Evolutionary conservation across 1,284 basidiomycete genomes (phyloP), one percentile per base, ranked within the genome.

Genomic region (Cyathus olla): DNA sequence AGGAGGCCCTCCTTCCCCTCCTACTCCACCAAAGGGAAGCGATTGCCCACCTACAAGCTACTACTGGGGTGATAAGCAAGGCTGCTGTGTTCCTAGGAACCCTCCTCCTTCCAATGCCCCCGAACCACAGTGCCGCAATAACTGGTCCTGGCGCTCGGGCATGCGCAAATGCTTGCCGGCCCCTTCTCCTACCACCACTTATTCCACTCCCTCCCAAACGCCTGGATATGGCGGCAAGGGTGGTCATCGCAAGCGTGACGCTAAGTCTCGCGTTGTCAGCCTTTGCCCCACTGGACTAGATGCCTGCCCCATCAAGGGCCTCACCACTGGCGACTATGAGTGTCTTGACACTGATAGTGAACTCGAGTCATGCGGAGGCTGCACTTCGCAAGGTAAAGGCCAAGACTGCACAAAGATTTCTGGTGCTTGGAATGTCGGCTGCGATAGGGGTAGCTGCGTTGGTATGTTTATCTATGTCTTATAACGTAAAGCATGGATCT

Each of bases 311-410:
- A 82, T 92, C 64, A 57, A 75, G 17, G 83, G 80, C 29, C 61
- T 79, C 22, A 70, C 66, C 11, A 73, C 56, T 26, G 80, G 79
- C 42, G 85, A 88, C 58, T 90, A 85, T 67, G 91, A 93, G 72
- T 93, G 91, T 64, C 64, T 90, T 48, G 87, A 91, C 72, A 83
- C 81, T 55, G 65, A 71, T 15, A 76, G 76, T 31, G 89, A 91
- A 63, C 81, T 91, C 44, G 79, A 83, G 62, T 86, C 87, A 52
- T 95, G 93, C 74, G 93, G 93, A 69, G 94, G 94, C 46, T 95
- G 93, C 72, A 76, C 85, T 4, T 84, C 86, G 9, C 76, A 83
- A 28, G 88, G 89, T 35, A 73, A 83, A 55, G 93, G 93, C 31
- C 79, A 87, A 69, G 90, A 95, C 75, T 95, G 93, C 78, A 89